Evolutionary conservation across 163 green algal genomes (phyloP).

Genomic region (Smithsoniella earleae): DNA sequence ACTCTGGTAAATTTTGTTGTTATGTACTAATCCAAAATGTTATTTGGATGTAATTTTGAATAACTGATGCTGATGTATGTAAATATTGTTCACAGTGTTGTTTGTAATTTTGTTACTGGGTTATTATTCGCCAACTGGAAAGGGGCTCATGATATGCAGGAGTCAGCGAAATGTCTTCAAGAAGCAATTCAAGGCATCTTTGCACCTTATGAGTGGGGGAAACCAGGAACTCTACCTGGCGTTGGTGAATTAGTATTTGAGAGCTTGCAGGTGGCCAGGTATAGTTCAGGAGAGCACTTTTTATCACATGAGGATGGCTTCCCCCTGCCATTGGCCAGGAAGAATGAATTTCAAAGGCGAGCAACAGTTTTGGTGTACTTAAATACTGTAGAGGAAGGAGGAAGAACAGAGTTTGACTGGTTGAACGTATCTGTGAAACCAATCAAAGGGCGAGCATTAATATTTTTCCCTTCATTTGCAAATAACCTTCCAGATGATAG

Average conservation of each 20-base stretch:
- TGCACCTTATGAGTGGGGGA: conserved; percentile 41
- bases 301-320: conserved; percentile 59
- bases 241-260: conserved; percentile 63
- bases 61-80: too few relatives aligned
- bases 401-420: conserved; percentile 56
- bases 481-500: conserved; percentile 49
- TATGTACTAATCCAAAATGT: too few relatives aligned
- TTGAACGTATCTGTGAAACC: conserved; percentile 55
- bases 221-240: conserved; percentile 44
- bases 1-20: too few relatives aligned
- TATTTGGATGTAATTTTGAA: too few relatives aligned
- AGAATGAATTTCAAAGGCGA: conserved; percentile 62
- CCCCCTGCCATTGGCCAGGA: conserved; percentile 41
- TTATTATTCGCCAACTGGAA: conserved; percentile 24
- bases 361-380: conserved; percentile 70
- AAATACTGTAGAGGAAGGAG: conserved; percentile 46
- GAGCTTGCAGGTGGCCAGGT: conserved; percentile 57
- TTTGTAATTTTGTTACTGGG: too few relatives aligned
- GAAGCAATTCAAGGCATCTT: conserved; percentile 24
- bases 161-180: not conserved
- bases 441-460: conserved; percentile 48
- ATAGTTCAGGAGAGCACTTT: conserved; percentile 48
- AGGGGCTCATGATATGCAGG: not conserved
- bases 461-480: conserved; percentile 68
- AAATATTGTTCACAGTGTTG: too few relatives aligned